phyloP scores from a whole-genome alignment of 1,284 basidiomycete genomes.

The Leccinum huronense region DNA sequence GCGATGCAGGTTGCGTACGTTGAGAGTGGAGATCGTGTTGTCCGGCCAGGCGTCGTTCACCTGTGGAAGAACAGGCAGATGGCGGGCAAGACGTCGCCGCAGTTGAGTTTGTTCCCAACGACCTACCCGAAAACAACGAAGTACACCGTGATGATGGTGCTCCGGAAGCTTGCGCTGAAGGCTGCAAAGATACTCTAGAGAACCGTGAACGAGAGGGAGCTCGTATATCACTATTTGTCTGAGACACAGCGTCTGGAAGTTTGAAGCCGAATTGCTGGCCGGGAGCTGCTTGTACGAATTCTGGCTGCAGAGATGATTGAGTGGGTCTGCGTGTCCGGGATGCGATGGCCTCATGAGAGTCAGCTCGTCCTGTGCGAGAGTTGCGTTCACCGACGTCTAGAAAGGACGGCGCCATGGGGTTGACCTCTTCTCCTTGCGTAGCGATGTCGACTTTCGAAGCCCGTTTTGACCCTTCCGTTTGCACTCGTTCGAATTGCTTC shows the following conservation, averaged over 20 bases:
- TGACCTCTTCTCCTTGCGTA: background rate
- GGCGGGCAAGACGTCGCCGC: background rate
- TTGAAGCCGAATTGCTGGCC: background rate
- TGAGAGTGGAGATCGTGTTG: background rate
- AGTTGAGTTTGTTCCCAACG: background rate
- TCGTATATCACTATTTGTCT: background rate
- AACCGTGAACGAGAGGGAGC: background rate
- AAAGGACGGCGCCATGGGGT: background rate
- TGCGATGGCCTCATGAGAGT: background rate
- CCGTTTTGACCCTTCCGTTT: background rate
- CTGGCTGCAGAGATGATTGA: background rate
- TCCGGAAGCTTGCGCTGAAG: background rate
- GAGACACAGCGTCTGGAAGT: background rate
- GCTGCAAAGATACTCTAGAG: background rate
- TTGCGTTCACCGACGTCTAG: background rate
- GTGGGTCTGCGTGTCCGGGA: background rate
- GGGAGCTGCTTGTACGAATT: background rate
- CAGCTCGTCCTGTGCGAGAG: background rate
- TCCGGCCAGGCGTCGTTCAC: background rate
- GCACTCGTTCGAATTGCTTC: background rate
- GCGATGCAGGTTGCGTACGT: background rate
- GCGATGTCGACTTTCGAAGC: background rate
- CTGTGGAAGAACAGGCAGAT: background rate
- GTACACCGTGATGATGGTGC: background rate
- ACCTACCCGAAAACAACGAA: background rate